Conservation (phyloP, 139 green algal species). For the Picochlorum sp. region DNA sequence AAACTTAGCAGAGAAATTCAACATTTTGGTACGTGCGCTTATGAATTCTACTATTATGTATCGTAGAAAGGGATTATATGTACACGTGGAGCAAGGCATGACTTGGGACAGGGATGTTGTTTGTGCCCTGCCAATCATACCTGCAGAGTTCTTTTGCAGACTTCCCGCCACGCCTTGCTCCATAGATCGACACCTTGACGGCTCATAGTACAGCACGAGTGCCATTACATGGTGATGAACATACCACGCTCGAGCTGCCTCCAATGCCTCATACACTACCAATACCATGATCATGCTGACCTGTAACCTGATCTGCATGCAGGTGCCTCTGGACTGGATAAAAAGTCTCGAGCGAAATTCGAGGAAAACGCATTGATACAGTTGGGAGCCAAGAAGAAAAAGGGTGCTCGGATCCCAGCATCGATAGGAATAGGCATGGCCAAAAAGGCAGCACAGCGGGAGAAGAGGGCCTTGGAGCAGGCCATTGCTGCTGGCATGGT, state of each 20-base stretch:
- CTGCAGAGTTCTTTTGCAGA: constrained; percentile 12
- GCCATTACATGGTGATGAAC: neutral
- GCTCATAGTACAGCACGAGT: constrained; percentile 34
- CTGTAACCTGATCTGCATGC: neutral
- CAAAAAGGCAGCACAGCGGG: constrained; percentile 29
- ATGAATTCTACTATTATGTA: neutral
- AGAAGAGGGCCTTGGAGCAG: constrained; percentile 45
- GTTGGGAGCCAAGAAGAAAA: constrained; percentile 43
- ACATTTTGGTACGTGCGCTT: neutral
- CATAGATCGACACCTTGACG: constrained; percentile 9
- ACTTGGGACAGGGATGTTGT: neutral
- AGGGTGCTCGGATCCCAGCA: constrained; percentile 27
- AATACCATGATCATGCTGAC: neutral
- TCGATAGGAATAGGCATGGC: constrained; percentile 47
- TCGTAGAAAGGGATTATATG: neutral
- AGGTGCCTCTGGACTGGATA: constrained; percentile 49
- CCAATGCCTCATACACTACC: constrained; percentile 25
- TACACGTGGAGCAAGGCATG: neutral
- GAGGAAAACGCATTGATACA: constrained; percentile 38
- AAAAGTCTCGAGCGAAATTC: constrained; percentile 43
- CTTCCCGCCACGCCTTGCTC: neutral
- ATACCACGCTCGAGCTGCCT: constrained; percentile 17
- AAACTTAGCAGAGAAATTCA: constrained; percentile 8
- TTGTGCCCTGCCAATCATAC: neutral
- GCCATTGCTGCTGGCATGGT: constrained; percentile 56